These are phyloP conservation scores for Moricandia arvensis DNA, from an alignment of 345 rosid species.

Conservation along the genomic window DNA sequence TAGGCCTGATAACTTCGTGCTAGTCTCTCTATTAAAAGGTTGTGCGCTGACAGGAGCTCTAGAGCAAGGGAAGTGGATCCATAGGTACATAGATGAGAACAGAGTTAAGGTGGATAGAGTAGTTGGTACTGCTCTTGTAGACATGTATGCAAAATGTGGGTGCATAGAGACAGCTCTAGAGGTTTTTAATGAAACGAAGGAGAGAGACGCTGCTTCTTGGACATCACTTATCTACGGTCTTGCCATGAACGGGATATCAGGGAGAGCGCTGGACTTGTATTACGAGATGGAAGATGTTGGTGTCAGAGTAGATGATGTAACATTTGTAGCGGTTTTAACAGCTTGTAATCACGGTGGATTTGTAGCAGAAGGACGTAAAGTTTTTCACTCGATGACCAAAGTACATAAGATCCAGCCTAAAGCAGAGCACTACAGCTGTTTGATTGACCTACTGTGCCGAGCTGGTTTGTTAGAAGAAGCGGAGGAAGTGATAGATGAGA, in stretches of 20 bases:
- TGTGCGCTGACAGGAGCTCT: conserved; percentile 70
- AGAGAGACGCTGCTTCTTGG: conserved; percentile 66
- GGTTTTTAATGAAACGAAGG: conserved; percentile 46
- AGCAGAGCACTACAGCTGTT: conserved; percentile 62
- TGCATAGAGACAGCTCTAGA: conserved; percentile 55
- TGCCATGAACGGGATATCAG: conserved; percentile 61
- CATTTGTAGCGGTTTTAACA: conserved; percentile 67
- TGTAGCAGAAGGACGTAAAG: conserved; percentile 55
- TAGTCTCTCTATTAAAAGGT: conserved; percentile 67
- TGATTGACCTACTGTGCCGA: conserved; percentile 66
- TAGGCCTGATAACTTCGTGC: conserved; percentile 56
- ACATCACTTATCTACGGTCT: conserved; percentile 73
- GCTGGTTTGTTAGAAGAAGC: conserved; percentile 70
- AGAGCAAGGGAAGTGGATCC: conserved; percentile 82
- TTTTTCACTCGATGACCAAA: conserved; percentile 49
- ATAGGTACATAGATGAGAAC: conserved; percentile 52
- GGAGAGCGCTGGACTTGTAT: conserved; percentile 55
- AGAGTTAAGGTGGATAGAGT: conserved; percentile 48
- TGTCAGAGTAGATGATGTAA: conserved; percentile 57
- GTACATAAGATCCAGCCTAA: conserved; percentile 45
- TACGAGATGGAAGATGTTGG: conserved; percentile 51
- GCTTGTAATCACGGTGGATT: conserved; percentile 88
- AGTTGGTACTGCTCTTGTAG: conserved; percentile 70
- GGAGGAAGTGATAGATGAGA: conserved; percentile 46
- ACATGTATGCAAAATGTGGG: conserved; percentile 83